A percentile compares a stretch with the other conserved stretches of the same genome.
Evolutionary conservation across 2,329 filamentous ascomycete species (phyloP).

Genomic region (Botrytis tulipae): DNA sequence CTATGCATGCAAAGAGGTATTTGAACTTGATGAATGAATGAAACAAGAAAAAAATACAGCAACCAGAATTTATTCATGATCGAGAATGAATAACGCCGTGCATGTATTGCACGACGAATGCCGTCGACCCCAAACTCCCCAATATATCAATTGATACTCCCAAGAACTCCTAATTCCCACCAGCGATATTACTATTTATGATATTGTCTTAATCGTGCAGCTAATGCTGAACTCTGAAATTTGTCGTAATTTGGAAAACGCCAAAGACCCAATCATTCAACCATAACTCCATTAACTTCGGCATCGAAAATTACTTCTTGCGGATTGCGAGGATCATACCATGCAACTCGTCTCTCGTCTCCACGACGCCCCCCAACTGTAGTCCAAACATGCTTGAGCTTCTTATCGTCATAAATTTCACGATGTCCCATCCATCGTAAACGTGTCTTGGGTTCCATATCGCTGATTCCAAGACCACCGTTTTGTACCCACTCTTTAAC

Average conservation of each 20-base stretch:
- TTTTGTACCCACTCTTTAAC: conserved; percentile 70
- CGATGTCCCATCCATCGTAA: conserved; percentile 59
- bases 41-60: conserved; percentile 8
- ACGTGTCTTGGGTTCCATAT: conserved; percentile 52
- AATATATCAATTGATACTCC: not conserved
- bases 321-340: conserved; percentile 39
- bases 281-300: conserved; percentile 24
- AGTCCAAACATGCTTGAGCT: conserved; percentile 66
- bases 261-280: conserved; percentile 17
- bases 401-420: conserved; percentile 52
- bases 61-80: conserved; percentile 5
- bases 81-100: not conserved
- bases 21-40: conserved; percentile 8
- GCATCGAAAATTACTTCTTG: conserved; percentile 36
- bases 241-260: not conserved
- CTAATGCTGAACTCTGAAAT: not conserved
- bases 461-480: conserved; percentile 67
- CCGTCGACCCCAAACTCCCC: conserved; percentile 1
- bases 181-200: conserved; percentile 1
- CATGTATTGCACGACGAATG: conserved; percentile 1
- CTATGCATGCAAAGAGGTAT: conserved; percentile 18
- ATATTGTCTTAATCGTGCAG: not conserved
- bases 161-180: not conserved
- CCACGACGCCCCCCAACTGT: conserved; percentile 63
- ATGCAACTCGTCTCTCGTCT: conserved; percentile 45